Conservation (phyloP, 2,329 filamentous ascomycete genomes). For the Ophiocordyceps camponoti-rufipedis region DNA sequence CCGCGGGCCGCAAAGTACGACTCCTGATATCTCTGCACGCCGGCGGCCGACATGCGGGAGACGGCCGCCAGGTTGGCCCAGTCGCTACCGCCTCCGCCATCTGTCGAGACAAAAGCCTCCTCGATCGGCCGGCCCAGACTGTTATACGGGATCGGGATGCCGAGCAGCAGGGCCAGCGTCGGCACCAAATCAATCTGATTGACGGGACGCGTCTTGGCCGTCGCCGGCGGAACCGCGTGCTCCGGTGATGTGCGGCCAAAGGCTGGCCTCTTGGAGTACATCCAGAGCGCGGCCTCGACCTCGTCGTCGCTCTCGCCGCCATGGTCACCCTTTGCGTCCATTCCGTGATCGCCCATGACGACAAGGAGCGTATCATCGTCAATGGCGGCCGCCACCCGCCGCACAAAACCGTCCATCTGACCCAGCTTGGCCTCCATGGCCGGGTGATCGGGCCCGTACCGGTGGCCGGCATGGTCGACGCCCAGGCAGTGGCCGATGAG, state of each 20-base stretch:
- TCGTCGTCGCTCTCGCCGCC: slow-evolving; percentile 97
- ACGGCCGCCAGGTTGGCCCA: slow-evolving; percentile 65
- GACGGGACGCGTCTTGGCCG: slow-evolving; percentile 57
- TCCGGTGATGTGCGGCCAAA: slow-evolving; percentile 62
- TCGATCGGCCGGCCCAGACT: slow-evolving; percentile 86
- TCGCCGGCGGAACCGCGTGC: slow-evolving; percentile 38
- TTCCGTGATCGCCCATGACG: slow-evolving; percentile 98
- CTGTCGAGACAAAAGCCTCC: slow-evolving; percentile 65
- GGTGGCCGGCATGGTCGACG: slow-evolving; percentile 91
- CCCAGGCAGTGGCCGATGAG: slow-evolving; percentile 86
- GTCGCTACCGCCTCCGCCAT: slow-evolving; percentile 49
- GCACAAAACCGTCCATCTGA: slow-evolving; percentile 76
- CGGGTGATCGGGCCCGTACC: slow-evolving; percentile 82
- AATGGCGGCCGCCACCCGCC: slow-evolving; percentile 49
- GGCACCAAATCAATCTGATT: slow-evolving; percentile 92
- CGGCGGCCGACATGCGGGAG: slow-evolving; percentile 60
- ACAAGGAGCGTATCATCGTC: slow-evolving; percentile 79
- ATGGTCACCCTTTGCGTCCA: slow-evolving; percentile 94
- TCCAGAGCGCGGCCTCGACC: slow-evolving; percentile 87
- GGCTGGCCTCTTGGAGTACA: slow-evolving; percentile 78
- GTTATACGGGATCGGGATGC: slow-evolving; percentile 89
- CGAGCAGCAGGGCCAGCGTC: slow-evolving; percentile 71
- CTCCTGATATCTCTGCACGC: slow-evolving; percentile 75
- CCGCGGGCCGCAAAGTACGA: slow-evolving; percentile 63
- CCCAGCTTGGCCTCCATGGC: slow-evolving; percentile 81